phyloP scores from a whole-genome alignment of 2,329 filamentous ascomycete species.

The Aspergillus arachidicola region DNA sequence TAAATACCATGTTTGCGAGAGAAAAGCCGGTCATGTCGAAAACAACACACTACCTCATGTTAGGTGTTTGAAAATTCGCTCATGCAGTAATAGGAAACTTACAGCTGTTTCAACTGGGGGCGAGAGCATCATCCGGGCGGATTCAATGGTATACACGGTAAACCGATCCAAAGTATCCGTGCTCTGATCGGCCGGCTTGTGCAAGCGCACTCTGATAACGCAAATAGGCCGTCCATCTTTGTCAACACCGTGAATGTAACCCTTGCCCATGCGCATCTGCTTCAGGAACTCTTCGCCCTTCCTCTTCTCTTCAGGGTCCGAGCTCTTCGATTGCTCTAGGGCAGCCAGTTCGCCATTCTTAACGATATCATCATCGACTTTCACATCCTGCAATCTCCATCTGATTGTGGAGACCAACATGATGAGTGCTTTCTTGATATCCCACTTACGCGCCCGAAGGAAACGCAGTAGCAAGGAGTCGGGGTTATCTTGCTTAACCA shows the following conservation, averaged over 20 bases:
- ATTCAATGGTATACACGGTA: conserved; percentile 94
- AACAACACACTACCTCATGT: conserved; percentile 70
- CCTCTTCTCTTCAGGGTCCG: conserved; percentile 65
- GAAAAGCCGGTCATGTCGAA: conserved; percentile 97
- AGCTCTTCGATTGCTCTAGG: conserved; percentile 61
- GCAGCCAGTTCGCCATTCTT: conserved; percentile 71
- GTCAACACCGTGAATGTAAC: conserved; percentile 85
- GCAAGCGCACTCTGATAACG: conserved; percentile 78
- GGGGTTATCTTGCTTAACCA: conserved; percentile 94
- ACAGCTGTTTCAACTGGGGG: conserved; percentile 89
- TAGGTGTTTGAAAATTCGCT: conserved; percentile 15
- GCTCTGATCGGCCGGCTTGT: conserved; percentile 79
- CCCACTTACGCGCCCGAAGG: conserved; percentile 90
- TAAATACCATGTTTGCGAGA: conserved; percentile 83
- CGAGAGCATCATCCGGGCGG: conserved; percentile 78
- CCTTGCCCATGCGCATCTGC: conserved; percentile 89
- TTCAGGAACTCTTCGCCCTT: conserved; percentile 75
- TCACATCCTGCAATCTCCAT: conserved; percentile 81
- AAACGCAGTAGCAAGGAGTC: conserved; percentile 83
- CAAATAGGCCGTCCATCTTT: conserved; percentile 84
- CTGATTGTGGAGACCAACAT: conserved; percentile 95
- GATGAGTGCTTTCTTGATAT: conserved; percentile 85
- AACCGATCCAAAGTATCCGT: conserved; percentile 82
- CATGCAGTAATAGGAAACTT: conserved; percentile 45
- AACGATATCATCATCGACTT: conserved; percentile 89